These are phyloP conservation scores for Candida sojae DNA, from an alignment of 1,139 yeast genomes.

Conservation along the genomic window DNA sequence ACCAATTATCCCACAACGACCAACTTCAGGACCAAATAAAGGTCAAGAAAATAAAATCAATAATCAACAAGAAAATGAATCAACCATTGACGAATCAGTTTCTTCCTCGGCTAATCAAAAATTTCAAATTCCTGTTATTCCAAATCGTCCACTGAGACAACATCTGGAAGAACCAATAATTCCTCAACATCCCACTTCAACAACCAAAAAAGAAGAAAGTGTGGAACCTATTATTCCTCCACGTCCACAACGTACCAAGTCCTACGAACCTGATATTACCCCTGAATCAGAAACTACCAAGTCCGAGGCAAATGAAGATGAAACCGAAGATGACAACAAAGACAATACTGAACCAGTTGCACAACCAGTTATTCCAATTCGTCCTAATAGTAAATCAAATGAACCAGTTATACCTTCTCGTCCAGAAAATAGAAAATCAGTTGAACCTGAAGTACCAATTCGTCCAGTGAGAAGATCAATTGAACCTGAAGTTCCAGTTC, in stretches of 20 bases:
- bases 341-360: background rate
- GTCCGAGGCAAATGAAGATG: conserved; percentile 2
- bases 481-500: background rate
- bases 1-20: conserved; percentile 5
- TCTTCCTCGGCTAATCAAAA: background rate
- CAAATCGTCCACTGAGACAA: background rate
- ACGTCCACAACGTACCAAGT: background rate
- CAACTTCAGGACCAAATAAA: background rate
- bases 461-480: background rate
- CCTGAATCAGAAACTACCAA: conserved; percentile 11
- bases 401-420: conserved; percentile 1
- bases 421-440: background rate
- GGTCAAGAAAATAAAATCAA: background rate
- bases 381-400: conserved; percentile 11
- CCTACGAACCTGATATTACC: conserved; percentile 13
- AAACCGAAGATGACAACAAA: too few species aligned
- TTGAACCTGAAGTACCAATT: background rate
- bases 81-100: too few species aligned
- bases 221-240: background rate
- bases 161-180: conserved; percentile 1
- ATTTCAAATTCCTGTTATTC: conserved; percentile 2
- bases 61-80: background rate
- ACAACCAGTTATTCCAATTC: conserved; percentile 15
- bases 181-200: background rate
- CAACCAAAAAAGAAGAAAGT: too few species aligned